Conservation (phyloP, 148 eudicot species). For the Agrostemma githago region DNA sequence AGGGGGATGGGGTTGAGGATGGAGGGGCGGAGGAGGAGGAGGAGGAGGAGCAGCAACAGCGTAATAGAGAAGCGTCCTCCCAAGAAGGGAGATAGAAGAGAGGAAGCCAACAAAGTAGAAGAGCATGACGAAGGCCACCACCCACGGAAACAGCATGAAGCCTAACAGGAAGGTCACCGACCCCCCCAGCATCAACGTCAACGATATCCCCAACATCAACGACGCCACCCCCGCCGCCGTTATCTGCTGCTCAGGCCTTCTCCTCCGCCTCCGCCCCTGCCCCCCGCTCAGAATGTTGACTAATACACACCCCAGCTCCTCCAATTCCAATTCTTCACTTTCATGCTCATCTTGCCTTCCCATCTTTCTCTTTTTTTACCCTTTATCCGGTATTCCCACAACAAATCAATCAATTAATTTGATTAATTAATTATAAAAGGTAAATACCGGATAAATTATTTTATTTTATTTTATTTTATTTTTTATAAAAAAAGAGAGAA, state of each 20-base stretch:
- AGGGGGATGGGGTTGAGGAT: too few species aligned
- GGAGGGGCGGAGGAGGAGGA: constrained; percentile 13
- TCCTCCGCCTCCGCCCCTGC: neutral
- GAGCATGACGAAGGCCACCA: constrained; percentile 66
- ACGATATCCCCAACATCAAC: constrained; percentile 72
- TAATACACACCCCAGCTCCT: constrained; percentile 58
- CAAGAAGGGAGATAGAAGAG: constrained; percentile 56
- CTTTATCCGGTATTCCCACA: too few species aligned
- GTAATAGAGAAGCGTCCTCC: constrained; percentile 56
- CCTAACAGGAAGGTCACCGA: constrained; percentile 88
- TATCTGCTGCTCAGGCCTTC: constrained; percentile 32
- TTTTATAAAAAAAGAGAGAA: neutral
- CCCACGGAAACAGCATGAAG: constrained; percentile 94
- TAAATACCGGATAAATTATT: too few species aligned
- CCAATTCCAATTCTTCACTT: constrained; percentile 36
- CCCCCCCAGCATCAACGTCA: constrained; percentile 88
- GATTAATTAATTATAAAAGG: too few species aligned
- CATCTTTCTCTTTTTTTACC: constrained; percentile 30
- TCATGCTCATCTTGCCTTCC: constrained; percentile 28
- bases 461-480: constrained; percentile 6
- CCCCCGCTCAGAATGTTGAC: constrained; percentile 52
- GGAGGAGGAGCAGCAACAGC: neutral
- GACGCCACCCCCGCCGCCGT: constrained; percentile 92
- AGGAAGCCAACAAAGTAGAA: constrained; percentile 79
- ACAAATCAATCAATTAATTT: too few species aligned